Base-by-base conservation (phyloP, 2,329 filamentous ascomycete genomes). In the Pseudopithomyces chartarum region DNA sequence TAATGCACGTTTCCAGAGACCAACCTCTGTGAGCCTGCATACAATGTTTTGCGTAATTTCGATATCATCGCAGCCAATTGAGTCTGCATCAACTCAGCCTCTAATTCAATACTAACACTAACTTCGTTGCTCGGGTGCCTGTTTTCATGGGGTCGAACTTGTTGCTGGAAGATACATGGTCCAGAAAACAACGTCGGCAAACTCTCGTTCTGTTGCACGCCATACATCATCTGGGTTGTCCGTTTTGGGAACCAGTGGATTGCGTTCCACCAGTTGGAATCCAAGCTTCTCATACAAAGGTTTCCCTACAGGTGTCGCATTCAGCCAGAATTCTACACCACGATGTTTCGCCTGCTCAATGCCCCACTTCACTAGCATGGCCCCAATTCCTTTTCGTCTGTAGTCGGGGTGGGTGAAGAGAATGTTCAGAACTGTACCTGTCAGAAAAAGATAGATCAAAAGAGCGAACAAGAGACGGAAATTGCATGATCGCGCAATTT, bases 311-410 rank as follows among this genome's bases (percentile, higher is more conserved):
- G 64, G 55, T 7, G 68, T 67, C 1, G 64, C 62, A 42, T 71
- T 67, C 4, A 73, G 62, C 64, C 67, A 73, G 0, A 59, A 61
- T 5, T 69, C 67, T 8, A 73, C 44, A 36, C 62, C 67, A 13
- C 70, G 55, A 2, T 58, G 58, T 46, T 72, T 67, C 0, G 52
- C 73, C 5, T 71, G 63, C 6, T 69, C 62, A 8, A 65, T 71
- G 10, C 75, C 74, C 65, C 72, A 77, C 36, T 70, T 61, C 29
- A 77, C 54, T 32, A 77, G 61, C 47, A 72, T 67, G 8, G 61
- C 50, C 6, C 69, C 75, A 6, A 67, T 65, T 8, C 75, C 74
- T 15, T 67, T 64, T 10, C 66, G 59, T n/a, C 72, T 65, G 43
- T 72, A 66, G 0, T 59, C 58, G 0, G 74, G 74, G 32, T 71